Conservation (phyloP, 495 filamentous ascomycete species). For the Penicillium diatomitis region DNA sequence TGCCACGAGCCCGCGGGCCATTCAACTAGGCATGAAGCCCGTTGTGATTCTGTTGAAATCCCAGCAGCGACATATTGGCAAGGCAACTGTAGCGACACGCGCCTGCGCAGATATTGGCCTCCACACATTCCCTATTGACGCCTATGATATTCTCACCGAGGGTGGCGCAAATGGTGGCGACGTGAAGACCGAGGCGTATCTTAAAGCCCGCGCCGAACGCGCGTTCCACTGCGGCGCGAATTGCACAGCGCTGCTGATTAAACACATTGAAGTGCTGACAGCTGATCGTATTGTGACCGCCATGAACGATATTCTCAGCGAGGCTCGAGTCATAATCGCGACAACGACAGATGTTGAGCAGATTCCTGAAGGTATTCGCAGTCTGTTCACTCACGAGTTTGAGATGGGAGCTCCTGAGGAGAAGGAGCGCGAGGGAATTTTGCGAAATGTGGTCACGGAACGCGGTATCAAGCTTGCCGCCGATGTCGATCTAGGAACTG, state of each 20-base stretch:
- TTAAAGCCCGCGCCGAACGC: slow-evolving; percentile 79
- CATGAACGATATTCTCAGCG: slow-evolving; percentile 66
- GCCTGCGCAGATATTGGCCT: slow-evolving; percentile 83
- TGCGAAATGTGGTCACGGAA: slow-evolving; percentile 67
- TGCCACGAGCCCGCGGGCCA: slow-evolving; percentile 77
- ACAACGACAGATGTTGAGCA: slow-evolving; percentile 94
- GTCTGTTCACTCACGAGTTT: slow-evolving; percentile 90
- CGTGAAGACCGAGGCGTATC: slow-evolving; percentile 82
- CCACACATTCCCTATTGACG: slow-evolving; percentile 82
- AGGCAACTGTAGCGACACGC: slow-evolving; percentile 62
- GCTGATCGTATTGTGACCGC: slow-evolving; percentile 80
- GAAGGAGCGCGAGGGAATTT: slow-evolving; percentile 78
- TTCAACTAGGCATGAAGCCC: slow-evolving; percentile 78
- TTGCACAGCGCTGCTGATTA: slow-evolving; percentile 71
- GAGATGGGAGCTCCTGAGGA: slow-evolving; percentile 92
- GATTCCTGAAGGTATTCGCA: slow-evolving; percentile 77
- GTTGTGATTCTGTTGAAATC: slow-evolving; percentile 81
- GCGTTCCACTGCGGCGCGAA: slow-evolving; percentile 80
- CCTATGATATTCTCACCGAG: slow-evolving; percentile 87
- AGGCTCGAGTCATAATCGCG: slow-evolving; percentile 72
- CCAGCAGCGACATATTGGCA: slow-evolving; percentile 86
- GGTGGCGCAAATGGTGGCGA: slow-evolving; percentile 78
- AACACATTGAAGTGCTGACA: slow-evolving; percentile 82
- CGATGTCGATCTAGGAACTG: slow-evolving; percentile 70
- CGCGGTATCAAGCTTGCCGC: slow-evolving; percentile 60